Conservation (phyloP, 805 yeast genomes). For the Kodamaea neixiangensis region DNA sequence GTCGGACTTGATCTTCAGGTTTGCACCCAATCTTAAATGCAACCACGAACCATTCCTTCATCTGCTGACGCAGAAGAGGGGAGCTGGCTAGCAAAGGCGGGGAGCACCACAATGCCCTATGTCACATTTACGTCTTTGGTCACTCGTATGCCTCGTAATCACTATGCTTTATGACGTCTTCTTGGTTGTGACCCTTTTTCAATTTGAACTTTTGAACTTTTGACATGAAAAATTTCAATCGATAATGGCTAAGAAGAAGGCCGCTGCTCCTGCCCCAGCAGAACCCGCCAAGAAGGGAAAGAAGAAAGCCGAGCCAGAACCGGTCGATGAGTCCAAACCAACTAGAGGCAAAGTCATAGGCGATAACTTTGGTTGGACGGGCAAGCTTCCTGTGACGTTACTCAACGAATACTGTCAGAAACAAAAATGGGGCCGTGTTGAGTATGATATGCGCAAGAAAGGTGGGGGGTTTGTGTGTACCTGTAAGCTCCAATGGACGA, state of each 20-base stretch:
- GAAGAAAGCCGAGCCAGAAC: neutral
- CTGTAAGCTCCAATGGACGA: slow-evolving; percentile 65
- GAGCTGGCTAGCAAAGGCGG: no score
- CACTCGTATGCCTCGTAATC: neutral
- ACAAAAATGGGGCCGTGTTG: slow-evolving; percentile 85
- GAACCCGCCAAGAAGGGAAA: slow-evolving; percentile 1
- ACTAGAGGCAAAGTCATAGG: slow-evolving; percentile 39
- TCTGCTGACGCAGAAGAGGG: neutral
- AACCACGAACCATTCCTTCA: neutral
- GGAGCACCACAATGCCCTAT: no score
- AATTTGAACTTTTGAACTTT: neutral
- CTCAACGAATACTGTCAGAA: slow-evolving; percentile 87
- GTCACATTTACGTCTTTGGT: neutral
- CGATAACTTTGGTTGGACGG: slow-evolving; percentile 86
- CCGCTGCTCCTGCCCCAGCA: slow-evolving; percentile 3
- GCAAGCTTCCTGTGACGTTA: slow-evolving; percentile 85
- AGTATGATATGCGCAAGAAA: slow-evolving; percentile 62
- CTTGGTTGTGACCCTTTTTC: neutral
- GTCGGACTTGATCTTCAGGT: neutral
- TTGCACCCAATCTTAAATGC: neutral
- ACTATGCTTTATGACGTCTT: no score
- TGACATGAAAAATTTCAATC: neutral
- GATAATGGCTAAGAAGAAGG: slow-evolving; percentile 10
- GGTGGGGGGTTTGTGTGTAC: slow-evolving; percentile 42
- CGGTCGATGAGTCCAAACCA: slow-evolving; percentile 8